A percentile compares a stretch with the other conserved stretches of the same genome.
Evolutionary conservation across 2,329 filamentous ascomycete species (phyloP).

Genomic region (Fusarium proliferatum): DNA sequence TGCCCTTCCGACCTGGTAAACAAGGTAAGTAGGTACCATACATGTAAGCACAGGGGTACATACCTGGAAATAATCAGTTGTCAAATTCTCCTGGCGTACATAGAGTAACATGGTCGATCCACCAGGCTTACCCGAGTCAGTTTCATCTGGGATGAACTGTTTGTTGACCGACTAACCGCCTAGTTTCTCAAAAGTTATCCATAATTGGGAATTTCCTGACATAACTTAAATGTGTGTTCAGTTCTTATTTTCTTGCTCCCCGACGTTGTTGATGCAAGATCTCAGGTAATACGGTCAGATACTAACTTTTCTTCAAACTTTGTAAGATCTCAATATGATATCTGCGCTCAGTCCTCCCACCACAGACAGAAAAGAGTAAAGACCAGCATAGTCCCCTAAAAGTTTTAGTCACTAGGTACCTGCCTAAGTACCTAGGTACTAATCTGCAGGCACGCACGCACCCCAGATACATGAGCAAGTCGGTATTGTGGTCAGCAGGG

Average conservation of each 20-base stretch:
- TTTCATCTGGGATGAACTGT: constrained; percentile 3
- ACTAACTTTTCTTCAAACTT: not conserved
- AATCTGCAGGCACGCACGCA: not conserved
- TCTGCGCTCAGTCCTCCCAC: constrained; percentile 26
- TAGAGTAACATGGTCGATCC: not conserved
- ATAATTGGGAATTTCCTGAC: constrained; percentile 16
- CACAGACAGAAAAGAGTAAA: not conserved
- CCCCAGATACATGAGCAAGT: not conserved
- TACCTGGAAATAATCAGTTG: not conserved
- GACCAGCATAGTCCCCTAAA: constrained; percentile 8
- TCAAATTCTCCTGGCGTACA: not conserved
- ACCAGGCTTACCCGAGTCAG: constrained; percentile 26
- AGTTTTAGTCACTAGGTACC: not conserved
- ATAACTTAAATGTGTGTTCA: not conserved
- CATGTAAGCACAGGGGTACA: not conserved
- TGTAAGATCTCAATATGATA: constrained; percentile 11
- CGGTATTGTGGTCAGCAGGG: not conserved
- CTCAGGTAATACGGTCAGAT: not conserved
- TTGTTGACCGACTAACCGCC: constrained; percentile 3
- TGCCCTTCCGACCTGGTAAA: not conserved
- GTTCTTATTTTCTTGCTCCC: not conserved
- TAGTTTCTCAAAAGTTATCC: constrained; percentile 25
- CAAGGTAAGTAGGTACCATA: too few species aligned
- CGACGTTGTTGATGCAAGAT: not conserved
- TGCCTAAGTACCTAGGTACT: too few species aligned